Evolutionary conservation across 805 yeast genomes (phyloP), one percentile per base, ranked within the genome.

Genomic region (Wickerhamiella brachini): DNA sequence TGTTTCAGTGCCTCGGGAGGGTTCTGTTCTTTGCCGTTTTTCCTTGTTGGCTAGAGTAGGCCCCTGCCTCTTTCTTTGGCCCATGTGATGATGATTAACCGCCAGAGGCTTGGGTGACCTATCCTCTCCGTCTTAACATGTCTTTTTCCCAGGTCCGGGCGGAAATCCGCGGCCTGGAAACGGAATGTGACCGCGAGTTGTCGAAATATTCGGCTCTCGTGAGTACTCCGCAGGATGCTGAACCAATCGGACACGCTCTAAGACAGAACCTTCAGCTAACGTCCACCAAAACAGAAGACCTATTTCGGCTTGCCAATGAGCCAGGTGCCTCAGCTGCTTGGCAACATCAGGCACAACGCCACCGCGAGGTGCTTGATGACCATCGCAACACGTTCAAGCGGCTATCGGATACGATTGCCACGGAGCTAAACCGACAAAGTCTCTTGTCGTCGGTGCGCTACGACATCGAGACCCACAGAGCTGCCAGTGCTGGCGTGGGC

Each of bases 321-420:
- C 70, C 76, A 26, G 66, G 72, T 15, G 74, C 83, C 7, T 75
- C 89, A 5, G 77, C 93, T 0, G 77, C 93, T 0, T 84, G 84
- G 64, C 65, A 80, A 44, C 90, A 84, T 60, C 97, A 89, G 64
- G 68, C 88, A 46, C 79, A 82, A 53, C 78, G 97, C 54, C 95
- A 87, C 64, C 78, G 77, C 58, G 95, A 87, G 65, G 74, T 77
- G 13, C 70, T 86, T 26, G 76, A 71, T 52, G 94, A 87, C 51
- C 89, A 85, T 66, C 72, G 76, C 66, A 65, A 71, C 49, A 83
- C 80, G 54, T 83, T 77, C 59, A 67, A 69, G 43, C 76, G 84
- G 56, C 76, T 90, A 47, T 69, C 76, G 55, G 64, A 71, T 3
- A 70, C 78, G 6, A 77, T 85, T 43, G 69, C 73, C 54, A 87